Evolutionary conservation across 208 protist species (phyloP), one percentile per base, ranked within the genome.

Genomic region (Angomonas deanei): DNA sequence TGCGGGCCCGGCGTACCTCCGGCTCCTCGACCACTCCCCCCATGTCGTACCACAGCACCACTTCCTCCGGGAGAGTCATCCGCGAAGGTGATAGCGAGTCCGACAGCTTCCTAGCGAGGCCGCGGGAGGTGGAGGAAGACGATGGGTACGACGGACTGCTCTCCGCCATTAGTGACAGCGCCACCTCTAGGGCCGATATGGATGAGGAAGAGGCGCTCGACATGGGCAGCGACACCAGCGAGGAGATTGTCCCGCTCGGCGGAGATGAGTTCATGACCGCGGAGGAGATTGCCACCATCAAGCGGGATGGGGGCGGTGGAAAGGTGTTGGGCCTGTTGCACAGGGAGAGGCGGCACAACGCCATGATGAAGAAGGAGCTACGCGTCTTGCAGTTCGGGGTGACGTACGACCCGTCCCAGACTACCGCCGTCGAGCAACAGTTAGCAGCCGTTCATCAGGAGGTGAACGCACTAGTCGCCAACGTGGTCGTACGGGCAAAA

Each of bases 401-500:
- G 13, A 70, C 65, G 17, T 50, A 88, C n/a, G 84, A 93, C 50
- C 55, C 76, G 0, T 55, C 49, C 6, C 77, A 75, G 55, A 66
- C 77, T 6, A 75, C 67, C 11, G 57, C 61, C 1, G 57, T 94
- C 8, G 82, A 91, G 60, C 61, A 66, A 32, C 62, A 72, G 23
- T 73, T 94, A 0, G 74, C 72, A 0, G 61, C 21, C 19, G 75
- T 86, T 46, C 87, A 90, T 59, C 68, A 74, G 24, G 76, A 86
- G 55, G 19, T 94, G 27, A 88, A 94, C 65, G 68, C 79, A 52
- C 56, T 94, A 26, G 72, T 90, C 0, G 68, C 61, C 2, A 80
- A 91, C 42, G 57, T 94, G 2, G 31, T 89, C 31, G 54, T 78
- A 15, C 75, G 78, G 21, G 77, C 82, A n/a, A 61, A 84, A 46